phyloP scores from a whole-genome alignment of 352 stramenopile genomes.

The Phytophthora ramorum region DNA sequence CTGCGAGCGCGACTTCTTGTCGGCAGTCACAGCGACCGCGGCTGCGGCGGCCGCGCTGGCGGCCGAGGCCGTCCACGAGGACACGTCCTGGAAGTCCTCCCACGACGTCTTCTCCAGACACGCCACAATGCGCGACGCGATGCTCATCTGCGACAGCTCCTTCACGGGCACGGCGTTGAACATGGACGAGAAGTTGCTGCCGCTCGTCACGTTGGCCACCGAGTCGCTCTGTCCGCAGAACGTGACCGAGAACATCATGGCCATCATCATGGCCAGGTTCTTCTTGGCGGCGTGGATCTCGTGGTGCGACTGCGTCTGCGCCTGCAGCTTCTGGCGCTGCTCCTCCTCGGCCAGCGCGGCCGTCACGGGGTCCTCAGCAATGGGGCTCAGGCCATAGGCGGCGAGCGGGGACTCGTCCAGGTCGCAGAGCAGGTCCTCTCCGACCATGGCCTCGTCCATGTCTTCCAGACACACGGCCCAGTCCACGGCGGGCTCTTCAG shows the following conservation, averaged over 20 bases:
- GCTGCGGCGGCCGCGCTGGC: conserved; percentile 43
- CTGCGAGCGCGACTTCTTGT: conserved; percentile 39
- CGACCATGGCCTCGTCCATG: conserved; percentile 64
- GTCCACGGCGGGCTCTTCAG: conserved; percentile 41
- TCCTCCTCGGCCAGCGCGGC: conserved; percentile 33
- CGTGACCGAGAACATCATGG: conserved; percentile 88
- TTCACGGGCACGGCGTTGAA: conserved; percentile 80
- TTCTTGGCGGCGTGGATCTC: conserved; percentile 90
- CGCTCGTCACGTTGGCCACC: conserved; percentile 77
- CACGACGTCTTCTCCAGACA: conserved; percentile 91
- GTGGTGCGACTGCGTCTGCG: conserved; percentile 52
- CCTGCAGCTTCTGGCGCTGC: conserved; percentile 36
- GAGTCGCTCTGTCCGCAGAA: conserved; percentile 82
- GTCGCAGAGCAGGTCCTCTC: conserved; percentile 74
- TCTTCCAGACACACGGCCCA: conserved; percentile 69
- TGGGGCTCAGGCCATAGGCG: conserved; percentile 40
- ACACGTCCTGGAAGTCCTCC: conserved; percentile 87
- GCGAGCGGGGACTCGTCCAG: conserved; percentile 72
- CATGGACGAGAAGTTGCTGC: conserved; percentile 83
- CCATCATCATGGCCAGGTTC: conserved; percentile 91
- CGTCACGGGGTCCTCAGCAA: conserved; percentile 37
- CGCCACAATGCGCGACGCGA: conserved; percentile 85
- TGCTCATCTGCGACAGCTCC: conserved; percentile 86
- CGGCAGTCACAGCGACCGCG: conserved; percentile 37
- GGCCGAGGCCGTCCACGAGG: conserved; percentile 67